These are phyloP conservation scores for Colletotrichum godetiae DNA, from an alignment of 2,329 filamentous ascomycete species.

Conservation along the genomic window DNA sequence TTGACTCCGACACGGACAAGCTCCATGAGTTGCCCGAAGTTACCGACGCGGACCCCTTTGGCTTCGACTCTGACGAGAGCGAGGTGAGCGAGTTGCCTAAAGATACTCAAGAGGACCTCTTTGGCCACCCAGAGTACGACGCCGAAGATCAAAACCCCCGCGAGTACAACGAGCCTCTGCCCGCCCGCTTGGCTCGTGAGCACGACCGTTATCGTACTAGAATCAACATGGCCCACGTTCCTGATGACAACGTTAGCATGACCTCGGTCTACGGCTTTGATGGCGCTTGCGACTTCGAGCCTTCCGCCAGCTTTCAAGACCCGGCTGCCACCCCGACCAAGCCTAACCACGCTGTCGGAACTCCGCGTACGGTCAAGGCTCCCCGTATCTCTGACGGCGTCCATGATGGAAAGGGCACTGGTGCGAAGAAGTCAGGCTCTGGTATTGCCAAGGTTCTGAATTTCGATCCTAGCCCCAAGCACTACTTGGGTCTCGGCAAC, in stretches of 20 bases:
- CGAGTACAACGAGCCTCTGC: background rate
- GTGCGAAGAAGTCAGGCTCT: background rate
- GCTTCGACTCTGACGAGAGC: too few relatives aligned
- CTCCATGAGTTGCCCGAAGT: too few relatives aligned
- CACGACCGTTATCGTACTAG: background rate
- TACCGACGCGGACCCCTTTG: too few relatives aligned
- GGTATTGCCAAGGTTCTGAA: background rate
- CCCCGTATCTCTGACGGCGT: background rate
- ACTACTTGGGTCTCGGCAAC: slow-evolving; percentile 9
- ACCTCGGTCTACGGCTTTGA: background rate
- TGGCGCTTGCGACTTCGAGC: background rate
- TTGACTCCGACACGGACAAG: too few relatives aligned
- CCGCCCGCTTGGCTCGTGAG: background rate
- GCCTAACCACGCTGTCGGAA: background rate
- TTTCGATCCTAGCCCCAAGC: slow-evolving; percentile 21
- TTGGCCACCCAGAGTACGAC: background rate
- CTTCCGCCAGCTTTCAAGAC: background rate
- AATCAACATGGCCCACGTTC: background rate
- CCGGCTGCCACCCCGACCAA: background rate
- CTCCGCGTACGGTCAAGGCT: slow-evolving; percentile 13
- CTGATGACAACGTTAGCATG: too few relatives aligned
- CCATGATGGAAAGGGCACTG: background rate
- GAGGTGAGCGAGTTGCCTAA: too few relatives aligned
- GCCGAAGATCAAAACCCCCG: background rate
- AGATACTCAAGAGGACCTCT: background rate